phyloP scores from a whole-genome alignment of 1,284 basidiomycete species.

The Cryptococcus neoformans region DNA sequence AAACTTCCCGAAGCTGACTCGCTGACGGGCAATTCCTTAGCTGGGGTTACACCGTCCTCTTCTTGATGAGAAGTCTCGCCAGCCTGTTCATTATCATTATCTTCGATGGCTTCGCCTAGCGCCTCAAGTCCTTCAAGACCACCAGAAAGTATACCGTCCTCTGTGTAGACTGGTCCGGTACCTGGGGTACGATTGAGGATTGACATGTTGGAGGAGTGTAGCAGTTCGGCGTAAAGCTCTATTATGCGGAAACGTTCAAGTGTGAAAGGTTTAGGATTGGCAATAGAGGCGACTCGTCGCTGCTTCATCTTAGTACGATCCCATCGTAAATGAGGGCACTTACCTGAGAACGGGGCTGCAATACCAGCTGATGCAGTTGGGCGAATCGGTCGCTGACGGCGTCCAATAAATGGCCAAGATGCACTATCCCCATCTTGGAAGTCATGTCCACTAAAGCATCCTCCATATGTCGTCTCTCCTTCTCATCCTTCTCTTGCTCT shows the following conservation, averaged over 20 bases:
- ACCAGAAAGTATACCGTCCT: conserved; percentile 73
- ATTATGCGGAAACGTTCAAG: conserved; percentile 96
- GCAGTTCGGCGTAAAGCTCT: conserved; percentile 92
- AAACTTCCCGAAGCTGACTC: conserved; percentile 51
- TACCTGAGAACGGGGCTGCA: conserved; percentile 70
- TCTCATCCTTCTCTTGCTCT: conserved; percentile 52
- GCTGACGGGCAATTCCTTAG: conserved; percentile 67
- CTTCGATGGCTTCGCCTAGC: conserved; percentile 68
- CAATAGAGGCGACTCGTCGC: conserved; percentile 65
- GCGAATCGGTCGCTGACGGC: conserved; percentile 69
- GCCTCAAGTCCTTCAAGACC: conserved; percentile 76
- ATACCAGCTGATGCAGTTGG: conserved; percentile 69
- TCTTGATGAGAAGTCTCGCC: conserved; percentile 47
- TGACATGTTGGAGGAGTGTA: conserved; percentile 98
- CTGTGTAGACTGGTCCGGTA: conserved; percentile 69
- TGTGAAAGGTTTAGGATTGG: conserved; percentile 74
- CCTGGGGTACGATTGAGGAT: conserved; percentile 78
- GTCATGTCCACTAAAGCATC: conserved; percentile 81
- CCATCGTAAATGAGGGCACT: conserved; percentile 36
- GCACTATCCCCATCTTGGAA: conserved; percentile 88
- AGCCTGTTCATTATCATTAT: conserved; percentile 49
- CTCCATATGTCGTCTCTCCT: conserved; percentile 69
- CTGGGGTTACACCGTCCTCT: conserved; percentile 58
- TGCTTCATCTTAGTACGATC: conserved; percentile 42
- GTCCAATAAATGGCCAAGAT: conserved; percentile 80